A percentile compares a stretch with the other conserved stretches of the same genome.
phyloP scores from a whole-genome alignment of 441 rosid genomes.

The Eutrema salsugineum region DNA sequence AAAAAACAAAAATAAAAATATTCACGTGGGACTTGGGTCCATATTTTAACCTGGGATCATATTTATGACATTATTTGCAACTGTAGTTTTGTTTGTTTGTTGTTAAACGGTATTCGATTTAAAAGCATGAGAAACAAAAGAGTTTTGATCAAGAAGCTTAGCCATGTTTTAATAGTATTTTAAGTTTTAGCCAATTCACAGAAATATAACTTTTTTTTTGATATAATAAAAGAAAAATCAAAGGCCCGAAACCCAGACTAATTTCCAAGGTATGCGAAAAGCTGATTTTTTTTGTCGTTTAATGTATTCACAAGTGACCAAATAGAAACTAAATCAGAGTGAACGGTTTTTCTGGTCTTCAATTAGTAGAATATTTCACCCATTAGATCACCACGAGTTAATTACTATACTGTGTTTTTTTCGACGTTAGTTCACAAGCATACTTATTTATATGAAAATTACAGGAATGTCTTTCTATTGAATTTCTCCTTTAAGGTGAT shows the following conservation, averaged over 20 bases:
- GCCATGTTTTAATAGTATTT: background rate
- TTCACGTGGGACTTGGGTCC: constrained; percentile 28
- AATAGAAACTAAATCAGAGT: too few relatives aligned
- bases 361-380: too few relatives aligned
- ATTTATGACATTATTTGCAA: background rate
- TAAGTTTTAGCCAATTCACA: background rate
- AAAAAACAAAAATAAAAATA: background rate
- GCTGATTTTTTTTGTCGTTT: too few relatives aligned
- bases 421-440: background rate
- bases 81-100: background rate
- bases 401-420: background rate
- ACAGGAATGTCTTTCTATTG: background rate
- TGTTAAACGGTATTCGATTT: background rate
- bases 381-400: too few relatives aligned
- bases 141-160: background rate
- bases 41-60: constrained; percentile 34
- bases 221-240: too few relatives aligned
- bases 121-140: background rate
- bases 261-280: too few relatives aligned
- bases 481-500: background rate
- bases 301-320: too few relatives aligned
- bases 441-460: background rate
- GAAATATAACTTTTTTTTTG: too few relatives aligned
- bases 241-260: too few relatives aligned
- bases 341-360: too few relatives aligned